Evolutionary conservation across 139 green algal species (phyloP).

Genomic region (Chlamydomonas schloesseri): DNA sequence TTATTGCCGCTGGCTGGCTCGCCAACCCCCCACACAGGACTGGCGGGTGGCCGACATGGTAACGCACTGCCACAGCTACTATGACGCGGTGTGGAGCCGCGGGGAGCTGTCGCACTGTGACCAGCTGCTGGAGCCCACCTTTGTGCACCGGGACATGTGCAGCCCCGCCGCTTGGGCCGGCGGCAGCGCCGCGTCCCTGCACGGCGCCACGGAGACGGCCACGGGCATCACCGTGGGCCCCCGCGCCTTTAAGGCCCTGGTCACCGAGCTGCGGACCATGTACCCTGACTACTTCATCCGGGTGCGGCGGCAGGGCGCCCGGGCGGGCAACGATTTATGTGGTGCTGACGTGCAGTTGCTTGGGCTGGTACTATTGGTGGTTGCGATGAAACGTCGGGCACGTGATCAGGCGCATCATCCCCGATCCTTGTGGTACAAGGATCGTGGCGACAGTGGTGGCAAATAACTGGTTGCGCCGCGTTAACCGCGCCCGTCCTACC

Average conservation of each 20-base stretch:
- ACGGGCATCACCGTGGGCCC: not conserved
- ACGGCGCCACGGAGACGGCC: not conserved
- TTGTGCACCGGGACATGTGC: constrained; percentile 46
- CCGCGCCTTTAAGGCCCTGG: not conserved
- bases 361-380: too few relatives aligned
- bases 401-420: too few relatives aligned
- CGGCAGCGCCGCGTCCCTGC: too few relatives aligned
- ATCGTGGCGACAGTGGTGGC: too few relatives aligned
- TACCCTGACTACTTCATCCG: not conserved
- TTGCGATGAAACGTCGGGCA: too few relatives aligned
- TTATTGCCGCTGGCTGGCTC: too few relatives aligned
- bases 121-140: constrained; percentile 25
- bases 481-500: too few relatives aligned
- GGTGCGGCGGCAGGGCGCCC: not conserved
- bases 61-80: constrained; percentile 39
- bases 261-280: not conserved
- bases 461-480: too few relatives aligned
- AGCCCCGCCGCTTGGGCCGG: not conserved
- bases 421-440: too few relatives aligned
- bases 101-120: constrained; percentile 4
- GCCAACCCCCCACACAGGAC: constrained; percentile 30
- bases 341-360: too few relatives aligned
- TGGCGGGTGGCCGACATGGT: constrained; percentile 53
- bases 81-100: constrained; percentile 34
- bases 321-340: too few relatives aligned